Evolutionary conservation across 2,329 filamentous ascomycete species (phyloP).

Genomic region (Hypoxylon sp.): DNA sequence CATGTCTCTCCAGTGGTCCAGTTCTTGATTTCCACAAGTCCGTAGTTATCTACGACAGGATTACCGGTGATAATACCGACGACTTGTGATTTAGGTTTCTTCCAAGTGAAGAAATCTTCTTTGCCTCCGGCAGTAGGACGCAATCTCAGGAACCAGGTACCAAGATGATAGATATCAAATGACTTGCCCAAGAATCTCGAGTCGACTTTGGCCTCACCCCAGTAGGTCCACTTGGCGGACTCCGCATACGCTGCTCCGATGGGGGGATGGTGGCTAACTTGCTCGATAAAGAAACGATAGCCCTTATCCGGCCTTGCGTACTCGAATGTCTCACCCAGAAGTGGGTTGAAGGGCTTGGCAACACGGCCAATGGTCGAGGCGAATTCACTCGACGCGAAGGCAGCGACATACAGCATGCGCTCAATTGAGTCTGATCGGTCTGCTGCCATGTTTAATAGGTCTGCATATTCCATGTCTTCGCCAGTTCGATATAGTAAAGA

Average conservation of each 20-base stretch:
- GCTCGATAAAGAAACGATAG: constrained; percentile 98
- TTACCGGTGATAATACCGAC: constrained; percentile 98
- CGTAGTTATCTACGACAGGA: constrained; percentile 97
- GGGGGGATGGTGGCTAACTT: constrained; percentile 97
- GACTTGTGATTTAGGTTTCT: constrained; percentile 98
- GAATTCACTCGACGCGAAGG: constrained; percentile 96
- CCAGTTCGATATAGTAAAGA: constrained; percentile 94
- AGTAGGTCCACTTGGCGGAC: constrained; percentile 95
- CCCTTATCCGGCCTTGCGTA: constrained; percentile 96
- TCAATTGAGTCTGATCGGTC: constrained; percentile 89
- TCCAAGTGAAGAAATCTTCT: constrained; percentile 96
- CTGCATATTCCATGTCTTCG: constrained; percentile 98
- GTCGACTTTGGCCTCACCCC: constrained; percentile 93
- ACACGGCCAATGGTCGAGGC: constrained; percentile 97
- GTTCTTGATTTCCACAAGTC: constrained; percentile 96
- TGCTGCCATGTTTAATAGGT: constrained; percentile 89
- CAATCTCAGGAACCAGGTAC: constrained; percentile 94
- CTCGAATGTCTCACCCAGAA: constrained; percentile 96
- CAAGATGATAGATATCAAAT: constrained; percentile 95
- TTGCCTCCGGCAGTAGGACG: constrained; percentile 80
- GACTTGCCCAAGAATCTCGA: constrained; percentile 98
- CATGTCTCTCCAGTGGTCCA: constrained; percentile 95
- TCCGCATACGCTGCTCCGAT: constrained; percentile 95
- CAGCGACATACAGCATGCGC: constrained; percentile 92
- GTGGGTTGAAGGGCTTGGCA: constrained; percentile 97